Evolutionary conservation across 2,329 filamentous ascomycete genomes (phyloP).

Genomic region (Clarireedia monteithiana): DNA sequence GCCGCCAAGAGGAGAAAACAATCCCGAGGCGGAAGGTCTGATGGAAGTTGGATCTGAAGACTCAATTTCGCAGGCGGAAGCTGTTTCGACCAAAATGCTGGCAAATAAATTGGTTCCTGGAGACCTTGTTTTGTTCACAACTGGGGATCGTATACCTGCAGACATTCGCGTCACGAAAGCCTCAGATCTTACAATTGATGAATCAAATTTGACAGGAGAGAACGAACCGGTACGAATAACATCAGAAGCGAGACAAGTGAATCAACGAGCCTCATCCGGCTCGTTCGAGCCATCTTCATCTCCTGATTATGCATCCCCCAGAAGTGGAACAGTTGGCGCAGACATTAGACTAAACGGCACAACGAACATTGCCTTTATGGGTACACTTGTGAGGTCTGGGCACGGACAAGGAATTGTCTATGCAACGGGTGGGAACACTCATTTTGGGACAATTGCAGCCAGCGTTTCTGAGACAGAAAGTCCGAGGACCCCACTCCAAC

Average conservation of each 20-base stretch:
- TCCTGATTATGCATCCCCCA: constrained; percentile 51
- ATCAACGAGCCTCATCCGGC: constrained; percentile 24
- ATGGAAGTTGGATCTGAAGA: constrained; percentile 31
- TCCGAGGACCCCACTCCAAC: constrained; percentile 83
- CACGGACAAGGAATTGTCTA: constrained; percentile 97
- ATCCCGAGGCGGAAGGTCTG: constrained; percentile 20
- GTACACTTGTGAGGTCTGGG: constrained; percentile 88
- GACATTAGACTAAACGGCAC: constrained; percentile 65
- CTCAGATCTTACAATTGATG: constrained; percentile 86
- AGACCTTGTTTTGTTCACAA: constrained; percentile 88
- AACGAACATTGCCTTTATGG: constrained; percentile 97
- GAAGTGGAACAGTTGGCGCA: constrained; percentile 50
- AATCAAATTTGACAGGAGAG: constrained; percentile 93
- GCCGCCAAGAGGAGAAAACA: constrained; percentile 34
- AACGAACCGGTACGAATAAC: constrained; percentile 85
- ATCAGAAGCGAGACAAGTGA: constrained; percentile 47
- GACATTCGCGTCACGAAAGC: constrained; percentile 91
- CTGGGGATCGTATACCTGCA: constrained; percentile 91
- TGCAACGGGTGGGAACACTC: constrained; percentile 84
- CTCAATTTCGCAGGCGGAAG: constrained; percentile 52
- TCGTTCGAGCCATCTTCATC: constrained; percentile 37
- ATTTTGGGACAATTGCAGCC: constrained; percentile 93
- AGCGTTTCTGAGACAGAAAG: constrained; percentile 94
- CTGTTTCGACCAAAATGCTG: constrained; percentile 74
- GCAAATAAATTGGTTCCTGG: constrained; percentile 84